Base-by-base conservation (phyloP, 2,329 filamentous ascomycete species). In the Plenodomus lindquistii region DNA sequence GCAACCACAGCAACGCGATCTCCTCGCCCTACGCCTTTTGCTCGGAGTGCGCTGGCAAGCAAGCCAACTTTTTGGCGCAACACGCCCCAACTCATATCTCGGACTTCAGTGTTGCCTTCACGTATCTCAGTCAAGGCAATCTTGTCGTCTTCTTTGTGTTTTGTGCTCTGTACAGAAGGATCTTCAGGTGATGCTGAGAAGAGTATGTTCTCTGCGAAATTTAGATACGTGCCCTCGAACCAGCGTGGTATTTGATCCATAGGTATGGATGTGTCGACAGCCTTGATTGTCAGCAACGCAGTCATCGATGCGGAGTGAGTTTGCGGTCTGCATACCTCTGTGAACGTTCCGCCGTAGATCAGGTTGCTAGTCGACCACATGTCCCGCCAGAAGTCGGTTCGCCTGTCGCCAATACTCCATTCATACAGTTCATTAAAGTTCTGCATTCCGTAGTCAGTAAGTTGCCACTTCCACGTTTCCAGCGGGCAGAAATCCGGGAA, bases 121-220 rank as follows among this genome's bases (percentile, higher is more conserved):
- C 87, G 80, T 2, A 89, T 82, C 69, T 90, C 86, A 0, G 87
- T 91, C 29, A 89, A 66, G 2, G 88, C 90, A 31, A 91, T 76
- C 60, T 85, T 85, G 54, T 68, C 70, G 55, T 93, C 88, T 55
- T 89, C 87, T 69, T 94, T 94, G 52, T 83, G 76, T 3, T 67
- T 57, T 0, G 76, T 88, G 7, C 78, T 77, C 4, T 77, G 75
- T 19, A 76, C 64, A 2, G 75, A 78, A 0, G 75, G 69, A 9
- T 77, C 63, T n/a, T 73, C 67, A 0, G 72, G 62, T 2, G 72
- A 65, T 2, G 69, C 67, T 1, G 80, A 80, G 74, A 83, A 92
- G 20, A 96, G 82, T 20, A 91, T 72, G 65, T 94, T 95, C 73
- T 95, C 89, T 4, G 89, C 86, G 66, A 86, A 93, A 63, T 91